Evolutionary conservation across 495 filamentous ascomycete genomes (phyloP), one percentile per base, ranked within the genome.

Genomic region (Podospora bellae-mahoneyi): DNA sequence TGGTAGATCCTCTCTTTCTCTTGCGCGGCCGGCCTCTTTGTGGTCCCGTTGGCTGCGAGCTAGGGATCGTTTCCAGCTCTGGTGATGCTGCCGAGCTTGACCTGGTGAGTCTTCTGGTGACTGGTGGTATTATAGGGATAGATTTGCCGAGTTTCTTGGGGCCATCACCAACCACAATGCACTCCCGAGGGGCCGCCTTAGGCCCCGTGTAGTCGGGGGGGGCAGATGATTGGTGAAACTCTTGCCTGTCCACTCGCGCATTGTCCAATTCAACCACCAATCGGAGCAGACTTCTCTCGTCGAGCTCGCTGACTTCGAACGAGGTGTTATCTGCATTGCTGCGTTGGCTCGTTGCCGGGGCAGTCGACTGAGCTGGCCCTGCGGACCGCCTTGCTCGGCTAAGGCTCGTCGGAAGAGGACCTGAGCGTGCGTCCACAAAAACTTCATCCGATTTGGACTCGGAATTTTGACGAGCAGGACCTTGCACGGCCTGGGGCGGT

Each of bases 361-460:
- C 27, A 32, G 61, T 44, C 9, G 48, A 15, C 54, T 58, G 69
- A 10, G 39, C 39, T 48, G 39, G 13, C 15, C 39, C 39, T 48
- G 39, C 39, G 7, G 39, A 48, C 39, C 39, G 39, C 20, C 67
- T 60, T 0, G 60, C 54, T 23, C 57, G 61, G 16, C 69, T 74
- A 34, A 75, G 74, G 13, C 66, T 68, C 5, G 75, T 60, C 7
- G 70, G 67, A 6, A 69, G 44, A 23, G 80, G 83, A 48, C 80
- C 84, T 34, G 73, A 78, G 16, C 73, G 74, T 23, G 83, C 85
- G 66, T 86, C 84, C 13, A 83, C 77, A 66, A 80, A 85, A 13
- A 74, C 73, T 3, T 83, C 80, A 16, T 79, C 78, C 3, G 78
- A 81, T 7, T 74, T 80, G 0, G 81, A 79, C n/a, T 79, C 77